Conservation (phyloP, 768 basidiomycete genomes). For the Hypholoma fasciculare region DNA sequence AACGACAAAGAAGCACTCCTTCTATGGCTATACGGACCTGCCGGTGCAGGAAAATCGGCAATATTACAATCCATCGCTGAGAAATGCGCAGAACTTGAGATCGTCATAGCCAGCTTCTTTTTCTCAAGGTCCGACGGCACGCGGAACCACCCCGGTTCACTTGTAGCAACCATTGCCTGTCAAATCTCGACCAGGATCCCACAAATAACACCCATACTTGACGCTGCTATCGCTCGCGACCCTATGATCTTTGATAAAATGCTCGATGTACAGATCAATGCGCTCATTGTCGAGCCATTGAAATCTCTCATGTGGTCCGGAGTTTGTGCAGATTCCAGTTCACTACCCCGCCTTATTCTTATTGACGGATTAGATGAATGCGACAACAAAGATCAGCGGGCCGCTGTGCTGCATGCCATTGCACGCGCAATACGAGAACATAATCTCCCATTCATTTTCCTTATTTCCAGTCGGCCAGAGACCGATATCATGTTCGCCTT, state of each 20-base stretch:
- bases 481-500: no score
- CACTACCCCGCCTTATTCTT: background rate
- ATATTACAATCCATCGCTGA: background rate
- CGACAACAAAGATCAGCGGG: background rate
- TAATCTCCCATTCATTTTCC: no score
- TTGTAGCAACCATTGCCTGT: background rate
- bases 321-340: background rate
- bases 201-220: background rate
- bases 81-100: background rate
- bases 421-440: no score
- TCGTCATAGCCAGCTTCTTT: background rate
- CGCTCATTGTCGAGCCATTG: background rate
- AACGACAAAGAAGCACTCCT: no score
- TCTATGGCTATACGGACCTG: no score
- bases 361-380: slow-evolving; percentile 6
- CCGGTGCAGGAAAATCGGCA: background rate
- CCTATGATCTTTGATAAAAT: background rate
- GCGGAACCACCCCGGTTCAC: background rate
- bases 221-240: background rate
- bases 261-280: background rate
- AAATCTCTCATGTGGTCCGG: background rate
- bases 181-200: background rate
- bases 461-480: no score
- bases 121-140: background rate
- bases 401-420: background rate